These are phyloP conservation scores for Musa itinerans DNA, from an alignment of 176 grass and related monocot genomes.

Conservation along the genomic window DNA sequence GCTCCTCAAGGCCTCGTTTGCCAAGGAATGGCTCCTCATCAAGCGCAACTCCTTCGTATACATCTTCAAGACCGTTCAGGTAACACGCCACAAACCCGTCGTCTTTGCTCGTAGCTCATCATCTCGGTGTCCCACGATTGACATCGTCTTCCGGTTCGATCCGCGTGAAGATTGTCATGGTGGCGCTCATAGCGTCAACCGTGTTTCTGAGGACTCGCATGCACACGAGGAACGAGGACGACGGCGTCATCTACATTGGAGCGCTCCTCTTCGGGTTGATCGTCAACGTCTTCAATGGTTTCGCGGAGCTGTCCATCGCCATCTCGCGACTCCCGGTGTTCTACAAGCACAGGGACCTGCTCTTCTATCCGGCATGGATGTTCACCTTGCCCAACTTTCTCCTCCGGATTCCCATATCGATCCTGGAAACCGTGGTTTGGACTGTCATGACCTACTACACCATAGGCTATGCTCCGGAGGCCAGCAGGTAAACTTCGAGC, in stretches of 20 bases:
- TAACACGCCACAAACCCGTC: conserved; percentile 10
- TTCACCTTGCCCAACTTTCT: conserved; percentile 71
- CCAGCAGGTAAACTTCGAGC: conserved; percentile 40
- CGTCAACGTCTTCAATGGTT: conserved; percentile 94
- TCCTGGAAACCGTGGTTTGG: conserved; percentile 76
- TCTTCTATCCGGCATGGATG: conserved; percentile 90
- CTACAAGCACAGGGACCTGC: conserved; percentile 90
- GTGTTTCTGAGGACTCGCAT: conserved; percentile 70
- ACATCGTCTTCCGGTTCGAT: too few relatives aligned
- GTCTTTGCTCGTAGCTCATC: not conserved
- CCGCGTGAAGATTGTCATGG: conserved; percentile 48
- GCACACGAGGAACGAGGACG: conserved; percentile 51
- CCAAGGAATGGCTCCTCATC: conserved; percentile 95
- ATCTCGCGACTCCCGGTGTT: conserved; percentile 83
- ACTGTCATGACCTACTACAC: conserved; percentile 74
- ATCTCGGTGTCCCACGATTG: not conserved
- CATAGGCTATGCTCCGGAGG: conserved; percentile 82
- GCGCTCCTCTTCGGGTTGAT: conserved; percentile 67
- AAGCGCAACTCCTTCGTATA: conserved; percentile 97
- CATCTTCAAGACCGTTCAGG: conserved; percentile 82
- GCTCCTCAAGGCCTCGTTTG: conserved; percentile 72
- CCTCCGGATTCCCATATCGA: conserved; percentile 71
- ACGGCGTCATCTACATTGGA: conserved; percentile 69
- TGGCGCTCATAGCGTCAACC: conserved; percentile 49
- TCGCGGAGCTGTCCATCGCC: conserved; percentile 78